A percentile compares a stretch with the other conserved stretches of the same genome.
Evolutionary conservation across 345 rosid genomes (phyloP).

Genomic region (Citrus mangshanensis): DNA sequence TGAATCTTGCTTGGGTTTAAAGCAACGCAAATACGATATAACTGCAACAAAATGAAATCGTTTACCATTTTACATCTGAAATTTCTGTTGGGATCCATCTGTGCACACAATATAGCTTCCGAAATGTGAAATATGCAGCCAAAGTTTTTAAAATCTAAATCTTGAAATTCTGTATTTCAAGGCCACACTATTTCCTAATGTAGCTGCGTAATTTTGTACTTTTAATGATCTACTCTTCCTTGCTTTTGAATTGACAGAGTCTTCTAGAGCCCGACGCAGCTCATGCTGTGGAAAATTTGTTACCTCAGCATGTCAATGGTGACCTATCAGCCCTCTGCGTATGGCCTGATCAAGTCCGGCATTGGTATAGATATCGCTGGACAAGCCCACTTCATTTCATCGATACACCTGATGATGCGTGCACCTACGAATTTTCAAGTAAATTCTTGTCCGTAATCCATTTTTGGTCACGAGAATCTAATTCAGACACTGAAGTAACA

Average conservation of each 20-base stretch:
- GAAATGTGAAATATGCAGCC: neutral
- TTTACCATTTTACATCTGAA: neutral
- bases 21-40: neutral
- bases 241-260: conserved; percentile 30
- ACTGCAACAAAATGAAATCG: neutral
- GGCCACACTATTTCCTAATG: neutral
- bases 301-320: conserved; percentile 48
- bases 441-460: conserved; percentile 2
- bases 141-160: neutral
- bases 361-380: conserved; percentile 70
- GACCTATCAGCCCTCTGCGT: conserved; percentile 59
- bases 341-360: conserved; percentile 83
- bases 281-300: conserved; percentile 49
- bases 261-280: conserved; percentile 75
- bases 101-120: neutral
- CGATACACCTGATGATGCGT: conserved; percentile 63
- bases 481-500: neutral
- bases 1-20: neutral
- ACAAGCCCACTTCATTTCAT: conserved; percentile 77
- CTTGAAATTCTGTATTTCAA: neutral
- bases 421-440: conserved; percentile 57
- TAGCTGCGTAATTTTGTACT: neutral
- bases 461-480: neutral
- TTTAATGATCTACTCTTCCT: neutral
- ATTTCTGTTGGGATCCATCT: neutral